A percentile compares a stretch with the other conserved stretches of the same genome.
Conservation (phyloP, 192 early-diverging fungal genomes). For the Endogone sp. region DNA sequence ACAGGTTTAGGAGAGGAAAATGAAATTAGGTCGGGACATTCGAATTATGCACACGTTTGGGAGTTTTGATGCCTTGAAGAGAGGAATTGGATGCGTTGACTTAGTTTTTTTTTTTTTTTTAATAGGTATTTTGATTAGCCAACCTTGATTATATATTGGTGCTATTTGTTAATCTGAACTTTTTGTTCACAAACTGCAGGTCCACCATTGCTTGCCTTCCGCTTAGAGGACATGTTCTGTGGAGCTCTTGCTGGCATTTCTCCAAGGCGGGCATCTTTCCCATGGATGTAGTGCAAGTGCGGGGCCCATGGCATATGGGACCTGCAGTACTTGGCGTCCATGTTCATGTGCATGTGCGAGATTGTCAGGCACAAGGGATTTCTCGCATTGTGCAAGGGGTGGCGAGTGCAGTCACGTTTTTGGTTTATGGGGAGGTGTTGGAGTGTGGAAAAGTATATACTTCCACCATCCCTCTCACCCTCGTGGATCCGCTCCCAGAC, state of each 20-base stretch:
- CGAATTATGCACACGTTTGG: slow-evolving; percentile 80
- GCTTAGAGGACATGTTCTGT: slow-evolving; percentile 62
- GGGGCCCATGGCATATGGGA: slow-evolving; percentile 61
- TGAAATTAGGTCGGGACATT: slow-evolving; percentile 62
- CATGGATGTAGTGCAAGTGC: slow-evolving; percentile 86
- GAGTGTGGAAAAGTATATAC: neutral
- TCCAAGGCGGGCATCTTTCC: slow-evolving; percentile 88
- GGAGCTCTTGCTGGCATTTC: slow-evolving; percentile 80
- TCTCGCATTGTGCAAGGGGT: slow-evolving; percentile 86
- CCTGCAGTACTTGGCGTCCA: slow-evolving; percentile 61
- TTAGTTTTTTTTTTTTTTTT: neutral
- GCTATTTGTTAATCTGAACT: neutral
- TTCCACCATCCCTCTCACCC: no score
- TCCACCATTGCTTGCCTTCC: slow-evolving; percentile 11
- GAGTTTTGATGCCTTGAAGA: slow-evolving; percentile 61
- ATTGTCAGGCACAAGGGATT: slow-evolving; percentile 78
- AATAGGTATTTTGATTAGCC: neutral
- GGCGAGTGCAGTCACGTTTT: slow-evolving; percentile 82
- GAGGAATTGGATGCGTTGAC: slow-evolving; percentile 22
- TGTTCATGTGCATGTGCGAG: slow-evolving; percentile 50
- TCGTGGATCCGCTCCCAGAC: no score
- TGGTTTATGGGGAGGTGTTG: slow-evolving; percentile 69
- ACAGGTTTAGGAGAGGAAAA: no score
- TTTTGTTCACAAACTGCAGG: slow-evolving; percentile 14
- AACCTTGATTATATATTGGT: neutral